phyloP scores from a whole-genome alignment of 345 rosid species.

The Gossypium anomalum region DNA sequence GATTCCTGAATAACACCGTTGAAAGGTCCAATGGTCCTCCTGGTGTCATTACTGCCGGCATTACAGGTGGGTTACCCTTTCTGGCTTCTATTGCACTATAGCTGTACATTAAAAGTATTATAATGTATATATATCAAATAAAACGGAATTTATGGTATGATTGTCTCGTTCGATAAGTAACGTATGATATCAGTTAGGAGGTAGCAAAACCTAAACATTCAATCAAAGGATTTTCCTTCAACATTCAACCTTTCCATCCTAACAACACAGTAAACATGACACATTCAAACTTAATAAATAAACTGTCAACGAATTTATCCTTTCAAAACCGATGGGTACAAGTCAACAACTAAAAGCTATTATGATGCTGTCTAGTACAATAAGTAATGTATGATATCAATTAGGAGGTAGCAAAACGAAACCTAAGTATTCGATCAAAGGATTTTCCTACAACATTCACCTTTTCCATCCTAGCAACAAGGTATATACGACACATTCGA shows the following conservation, averaged over 20 bases:
- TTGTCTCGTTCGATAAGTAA: neutral
- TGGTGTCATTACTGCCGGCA: conserved; percentile 86
- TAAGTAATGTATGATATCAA: neutral
- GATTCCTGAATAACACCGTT: conserved; percentile 72
- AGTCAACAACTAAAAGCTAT: neutral
- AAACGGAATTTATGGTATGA: neutral
- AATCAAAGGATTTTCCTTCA: neutral
- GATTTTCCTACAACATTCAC: neutral
- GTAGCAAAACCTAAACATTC: neutral
- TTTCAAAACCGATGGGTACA: neutral
- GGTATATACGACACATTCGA: neutral
- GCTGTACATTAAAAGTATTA: neutral
- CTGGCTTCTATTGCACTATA: conserved; percentile 38
- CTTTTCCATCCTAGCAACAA: neutral
- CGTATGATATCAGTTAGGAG: neutral
- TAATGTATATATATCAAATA: neutral
- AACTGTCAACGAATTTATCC: neutral
- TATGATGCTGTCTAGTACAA: too few species aligned
- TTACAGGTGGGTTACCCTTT: conserved; percentile 75
- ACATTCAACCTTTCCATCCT: neutral
- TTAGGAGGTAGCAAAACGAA: neutral
- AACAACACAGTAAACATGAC: neutral
- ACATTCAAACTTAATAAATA: neutral
- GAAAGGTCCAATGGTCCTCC: conserved; percentile 90
- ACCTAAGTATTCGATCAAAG: neutral